Percentiles rank a stretch among this genome's conserved stretches.
Evolutionary conservation across 352 stramenopile genomes (phyloP).

Genomic region (Aphanomyces invadans): DNA sequence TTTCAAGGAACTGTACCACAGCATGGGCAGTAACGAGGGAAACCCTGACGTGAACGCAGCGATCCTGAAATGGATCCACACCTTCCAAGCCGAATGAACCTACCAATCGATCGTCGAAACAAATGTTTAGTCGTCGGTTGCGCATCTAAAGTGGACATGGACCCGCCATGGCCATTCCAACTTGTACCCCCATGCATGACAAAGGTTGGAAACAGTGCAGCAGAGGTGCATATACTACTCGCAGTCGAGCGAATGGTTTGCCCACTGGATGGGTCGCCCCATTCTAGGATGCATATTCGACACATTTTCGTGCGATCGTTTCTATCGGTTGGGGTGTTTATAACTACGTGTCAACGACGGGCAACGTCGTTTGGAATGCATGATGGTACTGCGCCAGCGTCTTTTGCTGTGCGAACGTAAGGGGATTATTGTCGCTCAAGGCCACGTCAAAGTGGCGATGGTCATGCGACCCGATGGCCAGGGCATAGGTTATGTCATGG

Average conservation of each 20-base stretch:
- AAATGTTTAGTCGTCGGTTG: background rate
- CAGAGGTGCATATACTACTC: no score
- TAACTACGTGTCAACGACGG: background rate
- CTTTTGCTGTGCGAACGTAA: slow-evolving; percentile 20
- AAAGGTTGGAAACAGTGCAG: no score
- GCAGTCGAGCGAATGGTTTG: no score
- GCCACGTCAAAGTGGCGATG: slow-evolving; percentile 1
- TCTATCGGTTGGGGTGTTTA: no score
- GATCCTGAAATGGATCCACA: slow-evolving; percentile 14
- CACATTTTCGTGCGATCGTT: no score
- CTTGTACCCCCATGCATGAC: no score
- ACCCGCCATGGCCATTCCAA: no score
- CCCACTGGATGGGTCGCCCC: no score
- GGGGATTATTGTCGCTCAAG: background rate
- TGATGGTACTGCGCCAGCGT: slow-evolving; percentile 9
- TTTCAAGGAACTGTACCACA: slow-evolving; percentile 22
- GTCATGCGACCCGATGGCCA: slow-evolving; percentile 8
- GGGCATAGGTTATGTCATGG: slow-evolving; percentile 16
- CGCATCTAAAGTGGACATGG: background rate
- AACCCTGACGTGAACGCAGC: slow-evolving; percentile 15
- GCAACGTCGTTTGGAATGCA: background rate
- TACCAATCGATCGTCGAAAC: background rate
- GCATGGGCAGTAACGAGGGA: background rate
- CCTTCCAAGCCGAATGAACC: slow-evolving; percentile 2
- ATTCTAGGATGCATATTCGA: no score